A percentile compares a stretch with the other conserved stretches of the same genome.
Evolutionary conservation across 1,139 yeast genomes (phyloP).

Genomic region (Suhomyces panamericanus): DNA sequence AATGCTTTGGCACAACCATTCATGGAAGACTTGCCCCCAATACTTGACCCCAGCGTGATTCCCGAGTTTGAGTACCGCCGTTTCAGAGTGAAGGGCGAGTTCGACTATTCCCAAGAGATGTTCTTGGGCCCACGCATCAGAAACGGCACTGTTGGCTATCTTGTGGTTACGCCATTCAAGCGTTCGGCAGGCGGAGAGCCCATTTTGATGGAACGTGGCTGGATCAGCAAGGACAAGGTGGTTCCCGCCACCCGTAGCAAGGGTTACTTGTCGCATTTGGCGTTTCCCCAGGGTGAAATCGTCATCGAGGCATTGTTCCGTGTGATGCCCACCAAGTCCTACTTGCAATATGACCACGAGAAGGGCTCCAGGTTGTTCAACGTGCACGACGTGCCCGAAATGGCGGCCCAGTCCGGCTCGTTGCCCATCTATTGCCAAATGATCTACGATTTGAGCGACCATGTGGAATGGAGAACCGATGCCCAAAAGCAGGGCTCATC

Average conservation of each 20-base stretch:
- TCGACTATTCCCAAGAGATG: constrained; percentile 83
- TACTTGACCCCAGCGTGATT: constrained; percentile 54
- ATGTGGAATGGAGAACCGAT: constrained; percentile 44
- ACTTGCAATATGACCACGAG: constrained; percentile 76
- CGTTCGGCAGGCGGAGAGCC: constrained; percentile 72
- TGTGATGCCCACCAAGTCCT: constrained; percentile 66
- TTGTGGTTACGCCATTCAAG: constrained; percentile 77
- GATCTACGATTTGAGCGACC: constrained; percentile 63
- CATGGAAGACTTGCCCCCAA: constrained; percentile 61
- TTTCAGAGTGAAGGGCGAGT: constrained; percentile 71
- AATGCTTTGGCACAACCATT: constrained; percentile 76
- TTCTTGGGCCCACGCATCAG: constrained; percentile 87
- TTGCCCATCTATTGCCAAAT: constrained; percentile 80
- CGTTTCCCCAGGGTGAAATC: constrained; percentile 74
- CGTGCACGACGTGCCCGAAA: constrained; percentile 76
- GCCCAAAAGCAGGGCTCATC: constrained; percentile 8
- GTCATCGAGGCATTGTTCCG: constrained; percentile 74
- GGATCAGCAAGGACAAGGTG: constrained; percentile 77
- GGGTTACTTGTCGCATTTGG: constrained; percentile 57
- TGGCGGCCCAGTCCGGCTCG: constrained; percentile 69
- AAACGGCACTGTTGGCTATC: constrained; percentile 77
- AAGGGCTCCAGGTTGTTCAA: constrained; percentile 60
- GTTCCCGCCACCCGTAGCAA: constrained; percentile 57
- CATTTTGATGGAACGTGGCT: constrained; percentile 84
- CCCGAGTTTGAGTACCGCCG: constrained; percentile 77